Evolutionary conservation across 2,329 filamentous ascomycete genomes (phyloP), one percentile per base, ranked within the genome.

Genomic region (Aspergillus tubingensis): DNA sequence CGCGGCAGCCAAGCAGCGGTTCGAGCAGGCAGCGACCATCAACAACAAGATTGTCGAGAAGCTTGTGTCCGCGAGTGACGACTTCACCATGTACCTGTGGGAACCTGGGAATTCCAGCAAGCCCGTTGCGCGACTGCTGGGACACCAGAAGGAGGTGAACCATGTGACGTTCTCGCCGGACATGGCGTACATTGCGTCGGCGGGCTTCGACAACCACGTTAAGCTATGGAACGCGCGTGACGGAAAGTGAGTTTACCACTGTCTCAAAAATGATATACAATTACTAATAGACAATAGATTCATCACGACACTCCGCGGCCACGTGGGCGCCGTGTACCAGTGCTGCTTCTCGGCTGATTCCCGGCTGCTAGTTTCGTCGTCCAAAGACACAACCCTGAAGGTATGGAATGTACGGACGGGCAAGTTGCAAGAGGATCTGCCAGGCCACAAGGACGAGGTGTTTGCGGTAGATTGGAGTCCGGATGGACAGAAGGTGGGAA

Each of bases 1-100:
- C 15, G 81, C 82, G 6, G 91, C 91, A 73, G 93, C 95, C 0
- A 89, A 88, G 74, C 85, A 90, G 67, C 86, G 92, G 25, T 98
- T 96, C 72, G 88, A 95, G 68, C 91, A 92, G 73, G 92, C 92
- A 1, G 91, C 92, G 5, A 90, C 83, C 2, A 83, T 92, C 27
- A 86, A 89, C 65, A 90, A 90, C 25, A 86, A 88, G 70, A 82
- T 96, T 21, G 87, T 90, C 1, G 95, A 99, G 79, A 86, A 91
- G 27, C 79, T 98, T 3, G 91, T 96, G 2, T 96, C 92, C 8
- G 95, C 94, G 2, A 94, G 90, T 66, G 95, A 98, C 72, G 95
- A 99, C 76, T 96, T 93, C 75, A 96, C 93, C 5, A 94, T 99
- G 85, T 96, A 92, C 74, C 84, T 99, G 7, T 99, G 94, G 94